Evolutionary conservation across 148 eudicot genomes (phyloP).

Genomic region (Hydrangea macrophylla): DNA sequence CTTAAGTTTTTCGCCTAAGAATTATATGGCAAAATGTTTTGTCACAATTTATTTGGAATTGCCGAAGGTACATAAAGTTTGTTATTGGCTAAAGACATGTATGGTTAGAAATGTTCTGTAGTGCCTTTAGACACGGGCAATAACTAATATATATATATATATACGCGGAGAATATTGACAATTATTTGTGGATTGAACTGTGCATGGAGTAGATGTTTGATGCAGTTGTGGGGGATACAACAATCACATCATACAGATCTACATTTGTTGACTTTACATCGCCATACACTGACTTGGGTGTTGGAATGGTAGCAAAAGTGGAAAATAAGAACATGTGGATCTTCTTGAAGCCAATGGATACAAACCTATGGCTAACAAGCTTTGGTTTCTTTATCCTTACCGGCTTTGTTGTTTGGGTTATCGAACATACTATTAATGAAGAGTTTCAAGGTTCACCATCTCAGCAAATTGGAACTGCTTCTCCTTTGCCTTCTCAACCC

Average conservation of each 20-base stretch:
- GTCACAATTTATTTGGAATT: too few relatives aligned
- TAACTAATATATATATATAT: too few relatives aligned
- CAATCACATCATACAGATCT: conserved; percentile 27
- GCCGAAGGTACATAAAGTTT: too few relatives aligned
- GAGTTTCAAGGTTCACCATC: conserved; percentile 17
- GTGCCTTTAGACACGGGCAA: too few relatives aligned
- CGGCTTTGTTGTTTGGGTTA: conserved; percentile 25
- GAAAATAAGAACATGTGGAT: conserved; percentile 20
- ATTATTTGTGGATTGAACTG: too few relatives aligned
- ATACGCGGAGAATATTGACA: too few relatives aligned
- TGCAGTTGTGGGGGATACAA: conserved; percentile 28
- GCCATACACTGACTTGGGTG: conserved; percentile 24
- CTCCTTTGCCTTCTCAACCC: conserved; percentile 23
- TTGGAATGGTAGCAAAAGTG: conserved; percentile 18
- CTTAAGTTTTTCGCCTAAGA: too few relatives aligned
- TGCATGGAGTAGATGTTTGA: conserved; percentile 17
- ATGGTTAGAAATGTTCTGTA: too few relatives aligned
- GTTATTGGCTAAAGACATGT: too few relatives aligned
- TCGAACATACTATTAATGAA: conserved; percentile 21
- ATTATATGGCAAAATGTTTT: too few relatives aligned
- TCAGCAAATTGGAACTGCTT: conserved; percentile 19
- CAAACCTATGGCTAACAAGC: conserved; percentile 14
- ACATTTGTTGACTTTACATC: conserved; percentile 28
- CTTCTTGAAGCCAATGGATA: conserved; percentile 25
- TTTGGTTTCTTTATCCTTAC: conserved; percentile 13